Percentiles rank a stretch among this genome's conserved stretches.
These are phyloP conservation scores for Dryas integrifolia DNA, from an alignment of 331 rosid genomes.

Conservation along the genomic window DNA sequence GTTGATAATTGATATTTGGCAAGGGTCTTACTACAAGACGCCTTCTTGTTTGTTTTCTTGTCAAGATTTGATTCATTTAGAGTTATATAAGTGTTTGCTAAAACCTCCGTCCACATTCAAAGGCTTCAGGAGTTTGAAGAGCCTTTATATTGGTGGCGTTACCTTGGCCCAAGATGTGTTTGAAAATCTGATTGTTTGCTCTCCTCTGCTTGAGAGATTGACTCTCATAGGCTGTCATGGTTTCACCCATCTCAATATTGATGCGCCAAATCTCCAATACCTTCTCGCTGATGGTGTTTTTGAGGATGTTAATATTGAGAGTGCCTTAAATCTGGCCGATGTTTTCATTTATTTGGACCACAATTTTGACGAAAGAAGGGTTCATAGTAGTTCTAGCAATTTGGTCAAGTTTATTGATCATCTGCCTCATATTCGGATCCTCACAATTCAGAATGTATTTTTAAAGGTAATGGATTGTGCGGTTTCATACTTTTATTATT, in stretches of 20 bases:
- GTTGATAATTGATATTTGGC: conserved; percentile 44
- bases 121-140: conserved; percentile 13
- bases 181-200: conserved; percentile 5
- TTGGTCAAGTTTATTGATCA: not conserved
- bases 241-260: not conserved
- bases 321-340: not conserved
- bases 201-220: conserved; percentile 16
- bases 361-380: not conserved
- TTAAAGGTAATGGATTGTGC: not conserved
- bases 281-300: not conserved
- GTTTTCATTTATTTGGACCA: not conserved
- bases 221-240: not conserved
- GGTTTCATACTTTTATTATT: not conserved
- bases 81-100: conserved; percentile 47
- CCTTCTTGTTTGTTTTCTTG: conserved; percentile 48
- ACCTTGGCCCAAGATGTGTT: not conserved
- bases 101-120: conserved; percentile 38
- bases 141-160: not conserved
- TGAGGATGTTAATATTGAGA: not conserved
- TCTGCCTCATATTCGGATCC: not conserved
- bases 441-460: not conserved
- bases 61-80: conserved; percentile 43
- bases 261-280: not conserved
- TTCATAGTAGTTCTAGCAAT: conserved; percentile 3
- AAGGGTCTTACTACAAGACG: conserved; percentile 42